A percentile compares a stretch with the other conserved stretches of the same genome.
Conservation (phyloP, 2,329 filamentous ascomycete genomes). For the Bipolaris victoriae region DNA sequence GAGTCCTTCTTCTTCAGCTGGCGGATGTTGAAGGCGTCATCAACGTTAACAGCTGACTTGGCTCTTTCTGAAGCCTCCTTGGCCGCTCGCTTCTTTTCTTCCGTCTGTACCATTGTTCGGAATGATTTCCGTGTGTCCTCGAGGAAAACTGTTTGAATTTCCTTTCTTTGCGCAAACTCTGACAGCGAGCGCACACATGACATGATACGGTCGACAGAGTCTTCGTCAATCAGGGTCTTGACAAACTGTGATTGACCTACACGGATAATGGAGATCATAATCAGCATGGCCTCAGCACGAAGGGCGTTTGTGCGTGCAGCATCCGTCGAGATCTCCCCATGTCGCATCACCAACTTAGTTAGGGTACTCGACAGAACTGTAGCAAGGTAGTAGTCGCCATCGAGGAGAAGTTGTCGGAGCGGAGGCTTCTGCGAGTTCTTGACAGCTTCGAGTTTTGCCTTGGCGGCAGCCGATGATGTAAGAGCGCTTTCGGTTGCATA, state of each 20-base stretch:
- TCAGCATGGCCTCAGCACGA: constrained; percentile 96
- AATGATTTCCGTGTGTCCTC: constrained; percentile 96
- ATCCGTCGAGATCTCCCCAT: constrained; percentile 90
- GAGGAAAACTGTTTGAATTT: constrained; percentile 89
- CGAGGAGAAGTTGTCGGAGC: constrained; percentile 85
- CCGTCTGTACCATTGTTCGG: constrained; percentile 93
- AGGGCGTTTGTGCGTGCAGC: constrained; percentile 88
- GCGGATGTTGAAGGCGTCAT: constrained; percentile 90
- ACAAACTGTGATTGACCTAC: constrained; percentile 99
- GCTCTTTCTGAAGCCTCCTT: constrained; percentile 92
- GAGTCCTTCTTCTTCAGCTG: constrained; percentile 86
- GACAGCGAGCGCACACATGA: constrained; percentile 91
- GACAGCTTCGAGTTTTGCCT: constrained; percentile 91
- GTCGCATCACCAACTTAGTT: constrained; percentile 97
- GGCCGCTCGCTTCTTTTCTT: constrained; percentile 96
- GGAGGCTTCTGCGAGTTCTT: constrained; percentile 97
- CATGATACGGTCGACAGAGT: constrained; percentile 98
- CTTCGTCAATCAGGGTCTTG: constrained; percentile 95
- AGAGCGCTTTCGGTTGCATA: constrained; percentile 97
- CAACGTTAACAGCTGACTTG: constrained; percentile 91
- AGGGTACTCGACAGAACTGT: constrained; percentile 95
- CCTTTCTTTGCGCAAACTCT: constrained; percentile 87
- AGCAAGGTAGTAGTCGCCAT: constrained; percentile 95
- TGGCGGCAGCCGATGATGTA: constrained; percentile 87
- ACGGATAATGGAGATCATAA: constrained; percentile 98